phyloP scores from a whole-genome alignment of 2,329 filamentous ascomycete species.

The Colletotrichum cereale region DNA sequence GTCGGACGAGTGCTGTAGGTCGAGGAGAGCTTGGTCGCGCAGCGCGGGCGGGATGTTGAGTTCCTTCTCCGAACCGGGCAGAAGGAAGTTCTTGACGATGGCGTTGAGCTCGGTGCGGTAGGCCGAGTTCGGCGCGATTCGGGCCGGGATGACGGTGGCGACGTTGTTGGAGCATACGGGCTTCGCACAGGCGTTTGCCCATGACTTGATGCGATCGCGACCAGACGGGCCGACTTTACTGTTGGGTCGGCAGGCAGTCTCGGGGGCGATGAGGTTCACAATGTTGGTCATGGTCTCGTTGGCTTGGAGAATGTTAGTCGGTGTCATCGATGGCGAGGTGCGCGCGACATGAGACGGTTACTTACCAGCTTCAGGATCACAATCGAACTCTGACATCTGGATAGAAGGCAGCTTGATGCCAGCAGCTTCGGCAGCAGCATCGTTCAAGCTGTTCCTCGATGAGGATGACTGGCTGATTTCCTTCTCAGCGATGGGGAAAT shows the following conservation, averaged over 20 bases:
- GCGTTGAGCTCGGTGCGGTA: constrained; percentile 52
- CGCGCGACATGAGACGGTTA: background rate
- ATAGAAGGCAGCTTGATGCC: constrained; percentile 38
- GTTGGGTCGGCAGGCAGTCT: constrained; percentile 46
- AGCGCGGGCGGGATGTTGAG: constrained; percentile 60
- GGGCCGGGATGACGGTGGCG: constrained; percentile 29
- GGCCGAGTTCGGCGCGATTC: constrained; percentile 36
- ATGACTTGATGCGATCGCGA: constrained; percentile 43
- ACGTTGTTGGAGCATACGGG: constrained; percentile 30
- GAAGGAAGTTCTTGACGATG: constrained; percentile 56
- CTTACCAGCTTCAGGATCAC: constrained; percentile 52
- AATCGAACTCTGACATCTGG: constrained; percentile 38
- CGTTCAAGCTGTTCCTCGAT: constrained; percentile 23
- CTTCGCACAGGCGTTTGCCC: constrained; percentile 39
- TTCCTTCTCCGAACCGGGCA: constrained; percentile 58
- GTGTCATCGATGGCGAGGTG: background rate
- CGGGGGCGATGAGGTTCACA: constrained; percentile 49
- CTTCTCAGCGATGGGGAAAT: constrained; percentile 33
- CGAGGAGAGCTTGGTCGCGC: constrained; percentile 53
- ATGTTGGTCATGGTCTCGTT: constrained; percentile 51
- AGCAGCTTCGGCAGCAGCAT: constrained; percentile 6
- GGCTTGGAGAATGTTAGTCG: constrained; percentile 39
- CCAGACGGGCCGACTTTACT: constrained; percentile 35
- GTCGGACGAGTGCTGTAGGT: constrained; percentile 52
- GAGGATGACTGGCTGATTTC: constrained; percentile 15